Evolutionary conservation across 768 basidiomycete species (phyloP), one percentile per base, ranked within the genome.

Genomic region (Tricholoma furcatifolium): DNA sequence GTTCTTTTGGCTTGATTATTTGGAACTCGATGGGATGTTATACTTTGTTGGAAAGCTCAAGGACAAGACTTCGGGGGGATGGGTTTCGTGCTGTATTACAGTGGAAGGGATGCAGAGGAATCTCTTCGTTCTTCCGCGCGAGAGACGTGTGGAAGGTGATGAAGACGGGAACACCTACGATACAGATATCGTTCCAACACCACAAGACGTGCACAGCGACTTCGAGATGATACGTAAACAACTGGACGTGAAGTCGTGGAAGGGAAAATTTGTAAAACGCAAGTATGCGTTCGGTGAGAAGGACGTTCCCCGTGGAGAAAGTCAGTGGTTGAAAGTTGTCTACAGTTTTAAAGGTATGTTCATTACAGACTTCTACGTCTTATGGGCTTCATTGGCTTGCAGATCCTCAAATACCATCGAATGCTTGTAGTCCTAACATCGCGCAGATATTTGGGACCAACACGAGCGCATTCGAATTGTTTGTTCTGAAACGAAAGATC

Each of bases 1-100:
- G 23, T 94, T 99, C 76, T 99, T 87, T 75, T 99, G 97, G 97
- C 75, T 98, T 18, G 97, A 99, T 65, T 93, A 93, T 62, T 82
- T 95, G 31, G 93, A 98, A 65, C 79, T 82, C 43, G 82, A 88
- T 14, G 96, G 94, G 14, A 83, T 81, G 54, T 74, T 99, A 3
- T 88, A 92, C 65, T 88, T 99, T 58, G 82, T 91, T 40, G 97
- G 97, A 6, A 98, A 98, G 70, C 80, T 94, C 39, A 83, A 88
- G 60, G 93, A 95, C 70, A 87, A 87, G 68, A 70, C 74, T 4
- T 79, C 82, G 3, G 76, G 76, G 14, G 64, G 75, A 7, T 95
- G 87, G 83, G 72, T 91, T 3, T 95, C 92, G 6, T 92, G 90
- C 57, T 95, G 93, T 61, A 77, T 98, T 36, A 88, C 87, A 2